phyloP scores from a whole-genome alignment of 257 asterid species.

The Nicotiana knightiana region DNA sequence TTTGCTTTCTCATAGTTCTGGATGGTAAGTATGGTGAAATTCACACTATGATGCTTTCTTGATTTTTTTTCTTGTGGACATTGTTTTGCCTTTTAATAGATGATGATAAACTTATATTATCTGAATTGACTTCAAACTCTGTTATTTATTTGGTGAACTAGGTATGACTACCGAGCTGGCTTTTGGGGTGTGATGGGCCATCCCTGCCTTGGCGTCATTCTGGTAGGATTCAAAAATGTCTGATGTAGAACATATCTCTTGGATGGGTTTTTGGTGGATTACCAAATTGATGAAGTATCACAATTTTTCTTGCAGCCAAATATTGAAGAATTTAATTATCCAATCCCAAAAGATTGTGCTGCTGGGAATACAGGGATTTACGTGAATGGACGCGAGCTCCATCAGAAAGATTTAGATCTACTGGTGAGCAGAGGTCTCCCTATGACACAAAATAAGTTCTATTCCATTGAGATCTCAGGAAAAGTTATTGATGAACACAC shows the following conservation, averaged over 20 bases:
- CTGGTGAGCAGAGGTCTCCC: constrained; percentile 85
- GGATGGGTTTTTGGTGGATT: neutral
- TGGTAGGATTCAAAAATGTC: constrained; percentile 46
- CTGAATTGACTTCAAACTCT: neutral
- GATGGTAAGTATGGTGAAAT: neutral
- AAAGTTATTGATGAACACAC: constrained; percentile 74
- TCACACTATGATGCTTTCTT: neutral
- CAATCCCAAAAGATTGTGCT: constrained; percentile 67
- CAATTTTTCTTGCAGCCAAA: constrained; percentile 62
- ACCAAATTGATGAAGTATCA: neutral
- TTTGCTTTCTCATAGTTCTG: neutral
- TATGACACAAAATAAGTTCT: constrained; percentile 47
- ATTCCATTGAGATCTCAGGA: constrained; percentile 67
- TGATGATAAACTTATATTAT: neutral
- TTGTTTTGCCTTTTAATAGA: neutral
- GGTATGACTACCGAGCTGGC: constrained; percentile 88
- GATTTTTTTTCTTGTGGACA: neutral
- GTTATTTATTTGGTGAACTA: constrained; percentile 17
- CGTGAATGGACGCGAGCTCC: constrained; percentile 89
- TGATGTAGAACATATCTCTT: neutral
- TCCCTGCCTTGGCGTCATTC: constrained; percentile 79
- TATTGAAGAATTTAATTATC: constrained; percentile 73
- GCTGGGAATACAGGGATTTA: constrained; percentile 73
- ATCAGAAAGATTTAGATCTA: constrained; percentile 75
- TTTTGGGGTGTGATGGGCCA: constrained; percentile 98